These are phyloP conservation scores for Starmerella kuoi DNA, from an alignment of 805 yeast species.

Conservation along the genomic window DNA sequence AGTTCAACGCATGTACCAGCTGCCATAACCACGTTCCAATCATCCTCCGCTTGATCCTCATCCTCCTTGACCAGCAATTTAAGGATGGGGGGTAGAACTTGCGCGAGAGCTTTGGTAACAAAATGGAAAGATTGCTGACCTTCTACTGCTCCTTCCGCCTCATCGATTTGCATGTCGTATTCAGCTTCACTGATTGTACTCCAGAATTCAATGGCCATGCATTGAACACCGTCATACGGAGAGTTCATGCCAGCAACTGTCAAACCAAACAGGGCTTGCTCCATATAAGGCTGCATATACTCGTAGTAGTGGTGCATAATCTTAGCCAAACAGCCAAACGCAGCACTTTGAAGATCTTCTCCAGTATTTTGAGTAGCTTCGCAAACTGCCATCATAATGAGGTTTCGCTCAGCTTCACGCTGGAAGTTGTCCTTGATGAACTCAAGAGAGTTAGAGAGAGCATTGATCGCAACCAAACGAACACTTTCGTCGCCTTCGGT, in stretches of 20 bases:
- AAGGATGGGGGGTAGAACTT: constrained; percentile 78
- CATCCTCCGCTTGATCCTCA: constrained; percentile 81
- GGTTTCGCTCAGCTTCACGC: constrained; percentile 88
- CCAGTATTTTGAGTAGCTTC: constrained; percentile 92
- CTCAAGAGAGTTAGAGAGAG: constrained; percentile 79
- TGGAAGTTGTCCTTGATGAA: constrained; percentile 82
- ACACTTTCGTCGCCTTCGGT: constrained; percentile 64
- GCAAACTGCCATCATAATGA: constrained; percentile 97
- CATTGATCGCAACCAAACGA: constrained; percentile 80
- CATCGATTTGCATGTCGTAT: constrained; percentile 51
- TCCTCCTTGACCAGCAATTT: constrained; percentile 76
- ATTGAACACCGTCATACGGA: constrained; percentile 70
- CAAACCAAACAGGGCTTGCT: constrained; percentile 81
- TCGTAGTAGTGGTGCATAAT: constrained; percentile 82
- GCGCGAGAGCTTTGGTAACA: constrained; percentile 70
- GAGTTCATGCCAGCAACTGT: constrained; percentile 89
- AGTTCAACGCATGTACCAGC: constrained; percentile 95
- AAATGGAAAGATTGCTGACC: constrained; percentile 53
- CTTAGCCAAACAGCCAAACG: constrained; percentile 88
- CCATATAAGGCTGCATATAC: constrained; percentile 92
- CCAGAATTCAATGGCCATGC: constrained; percentile 99
- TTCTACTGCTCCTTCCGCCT: constrained; percentile 29
- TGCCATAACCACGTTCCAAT: constrained; percentile 97
- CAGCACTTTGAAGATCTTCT: constrained; percentile 76
- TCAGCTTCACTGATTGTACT: constrained; percentile 99